phyloP scores from a whole-genome alignment of 306 rosid genomes.

The Pyrus betulifolia region DNA sequence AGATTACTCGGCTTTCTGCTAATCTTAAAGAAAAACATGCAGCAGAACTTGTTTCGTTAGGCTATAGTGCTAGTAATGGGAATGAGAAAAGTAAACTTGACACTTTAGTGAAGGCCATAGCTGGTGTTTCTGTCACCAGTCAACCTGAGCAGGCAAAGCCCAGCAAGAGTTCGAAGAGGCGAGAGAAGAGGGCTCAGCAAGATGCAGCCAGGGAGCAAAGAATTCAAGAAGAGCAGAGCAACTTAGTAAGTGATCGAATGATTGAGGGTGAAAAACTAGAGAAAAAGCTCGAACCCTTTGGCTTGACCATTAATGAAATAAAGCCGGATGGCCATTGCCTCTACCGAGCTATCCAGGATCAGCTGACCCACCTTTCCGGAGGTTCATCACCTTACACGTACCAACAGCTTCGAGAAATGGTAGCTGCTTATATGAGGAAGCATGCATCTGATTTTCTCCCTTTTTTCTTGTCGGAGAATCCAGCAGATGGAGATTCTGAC shows the following conservation, averaged over 20 bases:
- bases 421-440: slow-evolving; percentile 70
- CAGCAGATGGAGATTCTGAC: slow-evolving; percentile 38
- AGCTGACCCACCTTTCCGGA: slow-evolving; percentile 45
- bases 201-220: slow-evolving; percentile 90
- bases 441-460: slow-evolving; percentile 65
- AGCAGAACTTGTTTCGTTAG: slow-evolving; percentile 60
- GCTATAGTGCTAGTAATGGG: slow-evolving; percentile 44
- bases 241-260: slow-evolving; percentile 57
- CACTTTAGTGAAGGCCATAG: slow-evolving; percentile 75
- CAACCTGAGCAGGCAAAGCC: slow-evolving; percentile 56
- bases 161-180: slow-evolving; percentile 66
- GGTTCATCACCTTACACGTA: slow-evolving; percentile 57
- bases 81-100: slow-evolving; percentile 58
- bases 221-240: slow-evolving; percentile 76
- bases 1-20: slow-evolving; percentile 62
- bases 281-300: slow-evolving; percentile 72
- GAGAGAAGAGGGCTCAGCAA: slow-evolving; percentile 65
- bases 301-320: slow-evolving; percentile 60
- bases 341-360: slow-evolving; percentile 83
- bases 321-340: slow-evolving; percentile 98
- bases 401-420: slow-evolving; percentile 79
- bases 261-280: slow-evolving; percentile 71
- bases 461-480: slow-evolving; percentile 64
- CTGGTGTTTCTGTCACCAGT: slow-evolving; percentile 63
- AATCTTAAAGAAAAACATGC: slow-evolving; percentile 67